Percentiles rank a stretch among this genome's conserved stretches.
Evolutionary conservation across 305 asterid species (phyloP).

Genomic region (Salvia sclarea): DNA sequence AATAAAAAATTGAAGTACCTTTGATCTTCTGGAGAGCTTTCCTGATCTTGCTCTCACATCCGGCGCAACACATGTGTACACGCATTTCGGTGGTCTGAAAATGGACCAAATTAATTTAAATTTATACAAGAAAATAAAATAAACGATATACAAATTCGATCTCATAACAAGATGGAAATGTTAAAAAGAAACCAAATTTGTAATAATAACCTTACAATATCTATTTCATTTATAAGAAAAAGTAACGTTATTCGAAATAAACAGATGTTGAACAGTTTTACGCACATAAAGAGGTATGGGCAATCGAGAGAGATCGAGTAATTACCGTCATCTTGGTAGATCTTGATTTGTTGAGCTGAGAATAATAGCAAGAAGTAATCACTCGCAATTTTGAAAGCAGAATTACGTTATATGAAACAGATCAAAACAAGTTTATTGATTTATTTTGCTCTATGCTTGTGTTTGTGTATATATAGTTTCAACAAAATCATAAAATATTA

Average conservation of each 20-base stretch:
- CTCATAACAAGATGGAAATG: too few relatives aligned
- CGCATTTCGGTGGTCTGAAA: constrained; percentile 69
- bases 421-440: background rate
- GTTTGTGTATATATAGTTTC: background rate
- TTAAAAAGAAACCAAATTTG: too few relatives aligned
- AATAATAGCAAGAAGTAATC: constrained; percentile 5
- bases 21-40: constrained; percentile 58
- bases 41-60: constrained; percentile 65
- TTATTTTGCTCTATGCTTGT: background rate
- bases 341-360: background rate
- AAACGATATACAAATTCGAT: background rate
- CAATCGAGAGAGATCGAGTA: background rate
- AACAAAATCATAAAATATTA: background rate
- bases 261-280: background rate
- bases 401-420: background rate
- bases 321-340: constrained; percentile 35
- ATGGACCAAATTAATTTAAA: background rate
- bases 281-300: background rate
- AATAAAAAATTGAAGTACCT: constrained; percentile 41
- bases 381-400: background rate
- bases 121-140: background rate
- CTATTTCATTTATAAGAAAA: too few relatives aligned
- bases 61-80: constrained; percentile 77
- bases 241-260: background rate
- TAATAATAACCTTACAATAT: too few relatives aligned